Evolutionary conservation across 1,284 basidiomycete species (phyloP), one percentile per base, ranked within the genome.

Genomic region (Fomitiporia mediterranea): DNA sequence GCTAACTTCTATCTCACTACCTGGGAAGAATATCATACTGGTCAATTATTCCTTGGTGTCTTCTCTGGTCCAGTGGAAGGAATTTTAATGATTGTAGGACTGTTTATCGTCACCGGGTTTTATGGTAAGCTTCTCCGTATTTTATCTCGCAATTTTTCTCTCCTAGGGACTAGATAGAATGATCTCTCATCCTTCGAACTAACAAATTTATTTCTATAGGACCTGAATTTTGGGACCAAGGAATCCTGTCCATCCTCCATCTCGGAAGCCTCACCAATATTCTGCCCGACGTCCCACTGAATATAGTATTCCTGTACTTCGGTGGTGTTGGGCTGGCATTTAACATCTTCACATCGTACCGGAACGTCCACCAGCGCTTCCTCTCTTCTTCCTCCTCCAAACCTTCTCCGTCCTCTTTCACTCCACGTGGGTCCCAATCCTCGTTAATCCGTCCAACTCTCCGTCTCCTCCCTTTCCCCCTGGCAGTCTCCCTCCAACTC

Each of bases 21-120:
- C 3, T 98, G 96, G 96, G 96, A 99, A 68, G 96, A 99, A 71
- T 96, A 91, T 66, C 90, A 99, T 70, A 99, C 96, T 1, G 91
- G 91, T 25, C 85, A 87, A 60, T 75, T 98, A 4, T 97, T 86
- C 73, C 83, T 97, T 15, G 92, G 92, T n/a, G 83, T 87, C 27
- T 98, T 97, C 71, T 96, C 92, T 7, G 96, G 96, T 0, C 96
- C 96, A 0, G 92, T 98, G 1, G 96, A 98, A 70, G 96, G 96
- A 7, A 98, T 99, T 64, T 73, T 99, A 49, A 81, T 98, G 70
- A 87, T 98, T 58, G 79, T 89, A 27, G 69, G 65, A 9, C 83
- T 98, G 57, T 98, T 89, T 71, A 63, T 85, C 23, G 73, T 97
- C 55, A 89, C 91, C 9, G 94, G 89, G 1, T 67, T 85, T 44